These are phyloP conservation scores for Penicillium sumatraense DNA, from an alignment of 2,329 filamentous ascomycete species.

Conservation along the genomic window DNA sequence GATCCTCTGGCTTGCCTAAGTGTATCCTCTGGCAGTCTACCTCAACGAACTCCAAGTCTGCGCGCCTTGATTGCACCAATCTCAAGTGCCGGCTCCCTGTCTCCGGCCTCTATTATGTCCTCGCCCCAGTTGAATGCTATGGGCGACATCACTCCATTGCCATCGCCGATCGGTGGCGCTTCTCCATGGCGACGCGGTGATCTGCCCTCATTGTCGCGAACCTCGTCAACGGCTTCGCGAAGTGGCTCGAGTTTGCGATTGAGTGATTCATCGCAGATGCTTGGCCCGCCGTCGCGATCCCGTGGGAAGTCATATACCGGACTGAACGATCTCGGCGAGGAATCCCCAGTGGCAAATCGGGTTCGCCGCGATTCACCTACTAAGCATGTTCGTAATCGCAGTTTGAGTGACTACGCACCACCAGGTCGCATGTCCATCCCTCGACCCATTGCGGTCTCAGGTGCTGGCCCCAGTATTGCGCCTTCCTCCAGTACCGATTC, in stretches of 20 bases:
- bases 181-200: slow-evolving; percentile 56
- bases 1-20: slow-evolving; percentile 46
- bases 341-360: slow-evolving; percentile 24
- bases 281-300: slow-evolving; percentile 36
- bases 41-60: slow-evolving; percentile 50
- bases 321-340: slow-evolving; percentile 37
- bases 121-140: slow-evolving; percentile 76
- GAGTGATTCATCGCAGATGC: slow-evolving; percentile 41
- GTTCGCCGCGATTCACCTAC: slow-evolving; percentile 33
- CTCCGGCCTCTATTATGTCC: slow-evolving; percentile 69
- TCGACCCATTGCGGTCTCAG: slow-evolving; percentile 74
- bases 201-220: slow-evolving; percentile 52
- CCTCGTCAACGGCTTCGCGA: slow-evolving; percentile 45
- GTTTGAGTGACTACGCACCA: slow-evolving; percentile 85
- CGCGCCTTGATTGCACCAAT: slow-evolving; percentile 44
- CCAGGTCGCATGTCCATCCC: slow-evolving; percentile 68
- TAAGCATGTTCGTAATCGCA: slow-evolving; percentile 73
- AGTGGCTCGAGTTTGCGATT: slow-evolving; percentile 43
- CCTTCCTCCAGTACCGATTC: slow-evolving; percentile 51
- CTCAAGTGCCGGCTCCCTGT: slow-evolving; percentile 50
- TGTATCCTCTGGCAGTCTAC: slow-evolving; percentile 48
- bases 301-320: slow-evolving; percentile 48
- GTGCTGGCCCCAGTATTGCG: slow-evolving; percentile 55
- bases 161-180: slow-evolving; percentile 66
- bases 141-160: slow-evolving; percentile 78